A percentile compares a stretch with the other conserved stretches of the same genome.
phyloP scores from a whole-genome alignment of 768 basidiomycete genomes.

The Auricularia sp. region DNA sequence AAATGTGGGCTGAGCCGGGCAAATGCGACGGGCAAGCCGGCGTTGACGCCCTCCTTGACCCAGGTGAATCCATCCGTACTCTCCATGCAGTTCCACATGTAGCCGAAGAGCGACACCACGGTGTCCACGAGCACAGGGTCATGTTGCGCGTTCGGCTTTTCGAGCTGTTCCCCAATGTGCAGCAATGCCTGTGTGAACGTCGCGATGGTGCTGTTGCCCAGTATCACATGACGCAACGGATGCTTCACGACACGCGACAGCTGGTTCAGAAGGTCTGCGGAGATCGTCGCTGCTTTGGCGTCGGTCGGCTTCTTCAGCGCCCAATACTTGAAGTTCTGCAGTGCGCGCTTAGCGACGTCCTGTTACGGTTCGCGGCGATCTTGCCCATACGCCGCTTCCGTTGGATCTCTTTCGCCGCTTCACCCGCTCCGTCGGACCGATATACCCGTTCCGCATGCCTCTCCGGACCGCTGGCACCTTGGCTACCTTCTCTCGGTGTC shows the following conservation, averaged over 20 bases:
- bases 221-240: constrained; percentile 23
- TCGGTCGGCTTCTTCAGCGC: constrained; percentile 13
- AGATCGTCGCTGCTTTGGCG: constrained; percentile 14
- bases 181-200: constrained; percentile 23
- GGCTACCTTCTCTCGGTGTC: no score
- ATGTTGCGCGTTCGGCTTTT: constrained; percentile 7
- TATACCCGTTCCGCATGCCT: no score
- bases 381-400: no score
- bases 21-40: constrained; percentile 24
- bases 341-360: constrained; percentile 19
- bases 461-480: no score
- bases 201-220: constrained; percentile 22
- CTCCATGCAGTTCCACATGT: constrained; percentile 26
- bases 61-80: constrained; percentile 30
- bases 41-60: constrained; percentile 22
- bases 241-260: constrained; percentile 20
- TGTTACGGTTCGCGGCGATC: no score
- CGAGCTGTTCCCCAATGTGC: constrained; percentile 15
- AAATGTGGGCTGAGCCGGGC: constrained; percentile 21
- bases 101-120: constrained; percentile 21
- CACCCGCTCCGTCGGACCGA: no score
- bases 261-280: constrained; percentile 24
- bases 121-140: constrained; percentile 16
- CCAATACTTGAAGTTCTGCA: constrained; percentile 20
- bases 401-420: no score